Conservation (phyloP, 2,329 filamentous ascomycete genomes). For the Diaporthe longicolla region DNA sequence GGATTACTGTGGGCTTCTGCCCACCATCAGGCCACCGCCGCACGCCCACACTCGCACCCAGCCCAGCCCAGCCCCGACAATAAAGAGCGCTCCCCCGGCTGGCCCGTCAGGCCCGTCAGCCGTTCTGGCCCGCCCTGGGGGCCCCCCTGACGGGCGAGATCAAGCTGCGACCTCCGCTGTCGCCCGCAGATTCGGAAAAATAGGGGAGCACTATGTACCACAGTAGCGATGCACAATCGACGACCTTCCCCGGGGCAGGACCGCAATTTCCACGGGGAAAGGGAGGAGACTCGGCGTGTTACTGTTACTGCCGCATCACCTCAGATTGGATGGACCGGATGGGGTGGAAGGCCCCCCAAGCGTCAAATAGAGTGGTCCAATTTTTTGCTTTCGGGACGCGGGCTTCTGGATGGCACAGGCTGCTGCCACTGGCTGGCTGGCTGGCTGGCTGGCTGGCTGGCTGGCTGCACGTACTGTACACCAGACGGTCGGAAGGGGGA, state of each 20-base stretch:
- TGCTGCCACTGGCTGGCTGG: background rate
- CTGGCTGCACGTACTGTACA: background rate
- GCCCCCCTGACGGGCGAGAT: conserved; percentile 28
- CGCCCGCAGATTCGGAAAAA: conserved; percentile 21
- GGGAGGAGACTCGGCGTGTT: conserved; percentile 26
- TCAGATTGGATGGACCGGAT: conserved; percentile 12
- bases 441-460: too few species aligned
- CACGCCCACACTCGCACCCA: background rate
- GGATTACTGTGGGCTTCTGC: conserved; percentile 22
- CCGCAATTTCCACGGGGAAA: conserved; percentile 30
- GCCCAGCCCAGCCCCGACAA: conserved; percentile 16
- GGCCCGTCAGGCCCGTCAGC: conserved; percentile 33
- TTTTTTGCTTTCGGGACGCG: conserved; percentile 6
- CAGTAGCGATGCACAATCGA: conserved; percentile 14
- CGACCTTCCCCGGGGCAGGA: background rate
- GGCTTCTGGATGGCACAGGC: background rate
- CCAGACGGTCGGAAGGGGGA: background rate
- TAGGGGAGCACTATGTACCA: background rate
- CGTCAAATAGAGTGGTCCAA: conserved; percentile 36
- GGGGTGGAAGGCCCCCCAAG: conserved; percentile 4
- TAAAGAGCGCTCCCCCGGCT: conserved; percentile 22
- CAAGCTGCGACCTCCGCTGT: conserved; percentile 31
- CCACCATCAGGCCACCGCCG: conserved; percentile 34
- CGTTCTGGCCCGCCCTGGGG: conserved; percentile 10
- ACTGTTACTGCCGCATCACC: conserved; percentile 12